Evolutionary conservation across 2,329 filamentous ascomycete genomes (phyloP).

Genomic region (Teratosphaeria destructans): DNA sequence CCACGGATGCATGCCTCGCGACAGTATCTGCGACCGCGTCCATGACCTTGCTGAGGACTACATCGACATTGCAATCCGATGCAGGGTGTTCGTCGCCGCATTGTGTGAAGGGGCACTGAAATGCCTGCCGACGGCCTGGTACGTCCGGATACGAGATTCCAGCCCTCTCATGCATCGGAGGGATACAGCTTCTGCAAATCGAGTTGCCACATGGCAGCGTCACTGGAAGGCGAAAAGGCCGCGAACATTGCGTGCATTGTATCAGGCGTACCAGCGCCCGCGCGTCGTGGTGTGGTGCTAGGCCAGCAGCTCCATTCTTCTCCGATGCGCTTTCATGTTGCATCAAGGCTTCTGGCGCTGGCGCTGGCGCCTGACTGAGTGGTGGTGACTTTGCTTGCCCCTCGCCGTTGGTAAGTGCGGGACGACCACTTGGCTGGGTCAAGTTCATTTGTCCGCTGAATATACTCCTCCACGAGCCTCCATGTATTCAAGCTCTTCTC

Average conservation of each 20-base stretch:
- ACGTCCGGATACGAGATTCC: slow-evolving; percentile 70
- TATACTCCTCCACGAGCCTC: neutral
- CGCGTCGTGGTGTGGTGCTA: slow-evolving; percentile 44
- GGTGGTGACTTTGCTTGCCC: neutral
- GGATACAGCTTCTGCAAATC: slow-evolving; percentile 66
- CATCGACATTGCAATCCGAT: slow-evolving; percentile 67
- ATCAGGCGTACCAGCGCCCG: slow-evolving; percentile 60
- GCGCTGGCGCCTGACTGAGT: neutral
- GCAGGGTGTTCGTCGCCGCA: slow-evolving; percentile 64
- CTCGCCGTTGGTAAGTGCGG: neutral
- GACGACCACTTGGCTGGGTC: neutral
- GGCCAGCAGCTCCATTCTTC: slow-evolving; percentile 23
- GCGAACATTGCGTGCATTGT: slow-evolving; percentile 67
- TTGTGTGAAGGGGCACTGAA: slow-evolving; percentile 59
- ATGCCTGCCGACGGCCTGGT: slow-evolving; percentile 56
- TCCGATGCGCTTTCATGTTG: slow-evolving; percentile 26
- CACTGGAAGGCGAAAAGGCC: slow-evolving; percentile 56
- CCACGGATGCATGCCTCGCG: slow-evolving; percentile 25
- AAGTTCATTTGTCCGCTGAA: slow-evolving; percentile 3
- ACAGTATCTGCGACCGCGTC: slow-evolving; percentile 49
- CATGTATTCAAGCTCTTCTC: slow-evolving; percentile 3
- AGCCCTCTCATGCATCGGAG: slow-evolving; percentile 50
- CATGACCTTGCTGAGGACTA: slow-evolving; percentile 63
- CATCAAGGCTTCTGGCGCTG: slow-evolving; percentile 29
- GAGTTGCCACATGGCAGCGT: slow-evolving; percentile 74